Percentiles rank a stretch among this genome's conserved stretches.
phyloP scores from a whole-genome alignment of 257 asterid species.

The Cynanchum wilfordii region DNA sequence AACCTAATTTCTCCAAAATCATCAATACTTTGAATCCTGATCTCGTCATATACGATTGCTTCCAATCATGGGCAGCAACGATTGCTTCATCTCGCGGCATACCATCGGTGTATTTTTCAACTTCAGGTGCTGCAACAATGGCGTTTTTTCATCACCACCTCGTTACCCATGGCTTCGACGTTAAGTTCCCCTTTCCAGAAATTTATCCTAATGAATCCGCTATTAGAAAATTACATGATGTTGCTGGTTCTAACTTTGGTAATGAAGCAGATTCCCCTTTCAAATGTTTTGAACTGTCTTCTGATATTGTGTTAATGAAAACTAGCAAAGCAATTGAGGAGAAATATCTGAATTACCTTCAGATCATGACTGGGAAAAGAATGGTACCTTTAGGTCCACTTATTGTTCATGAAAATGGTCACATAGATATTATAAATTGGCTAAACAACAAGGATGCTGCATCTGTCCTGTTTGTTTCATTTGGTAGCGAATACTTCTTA shows the following conservation, averaged over 20 bases:
- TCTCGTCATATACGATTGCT: conserved; percentile 6
- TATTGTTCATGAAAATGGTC: not conserved
- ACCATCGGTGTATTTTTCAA: not conserved
- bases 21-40: conserved; percentile 11
- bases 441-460: not conserved
- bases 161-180: not conserved
- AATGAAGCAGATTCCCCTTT: not conserved
- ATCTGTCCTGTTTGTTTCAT: conserved; percentile 7
- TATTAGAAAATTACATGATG: not conserved
- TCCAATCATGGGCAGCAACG: conserved; percentile 13
- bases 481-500: conserved; percentile 11
- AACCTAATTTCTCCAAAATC: not conserved
- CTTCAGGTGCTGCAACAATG: conserved; percentile 1
- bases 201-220: not conserved
- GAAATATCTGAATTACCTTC: conserved; percentile 8
- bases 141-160: not conserved
- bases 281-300: not conserved
- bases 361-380: not conserved
- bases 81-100: conserved; percentile 6
- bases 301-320: conserved; percentile 11
- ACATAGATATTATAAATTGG: conserved; percentile 5
- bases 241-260: not conserved
- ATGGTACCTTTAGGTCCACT: conserved; percentile 10
- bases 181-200: conserved; percentile 7
- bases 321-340: conserved; percentile 4